A percentile compares a stretch with the other conserved stretches of the same genome.
phyloP scores from a whole-genome alignment of 179 eudicot species.

The Sideroxylon spinosum region DNA sequence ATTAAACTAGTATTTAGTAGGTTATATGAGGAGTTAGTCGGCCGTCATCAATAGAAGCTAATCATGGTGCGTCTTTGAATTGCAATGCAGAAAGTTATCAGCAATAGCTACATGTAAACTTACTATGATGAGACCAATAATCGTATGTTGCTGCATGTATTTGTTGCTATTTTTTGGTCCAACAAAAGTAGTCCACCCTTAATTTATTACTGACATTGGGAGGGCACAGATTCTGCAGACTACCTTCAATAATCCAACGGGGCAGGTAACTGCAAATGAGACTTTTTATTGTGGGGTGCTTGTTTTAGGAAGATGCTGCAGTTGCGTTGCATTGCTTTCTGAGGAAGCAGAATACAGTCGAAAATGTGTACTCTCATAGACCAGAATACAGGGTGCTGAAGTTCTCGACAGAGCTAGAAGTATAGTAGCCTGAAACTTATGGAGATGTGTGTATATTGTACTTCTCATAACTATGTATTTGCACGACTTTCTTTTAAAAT shows the following conservation, averaged over 20 bases:
- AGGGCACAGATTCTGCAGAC: conserved; percentile 4
- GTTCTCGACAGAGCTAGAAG: conserved; percentile 1
- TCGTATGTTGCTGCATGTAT: conserved; percentile 29
- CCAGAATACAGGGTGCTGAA: not conserved
- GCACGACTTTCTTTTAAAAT: not conserved
- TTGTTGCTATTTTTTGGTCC: conserved; percentile 25
- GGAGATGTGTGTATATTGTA: conserved; percentile 18
- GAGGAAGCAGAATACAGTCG: conserved; percentile 1
- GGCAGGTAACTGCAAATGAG: not conserved
- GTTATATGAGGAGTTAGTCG: conserved; percentile 71
- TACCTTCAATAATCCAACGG: not conserved
- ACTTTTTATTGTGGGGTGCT: no score
- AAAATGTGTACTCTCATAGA: conserved; percentile 1
- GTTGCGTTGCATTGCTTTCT: not conserved
- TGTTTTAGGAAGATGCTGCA: not conserved
- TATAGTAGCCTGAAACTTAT: conserved; percentile 8
- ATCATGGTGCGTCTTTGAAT: conserved; percentile 24
- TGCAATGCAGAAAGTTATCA: conserved; percentile 33
- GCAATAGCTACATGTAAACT: conserved; percentile 52
- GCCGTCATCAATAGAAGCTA: conserved; percentile 47
- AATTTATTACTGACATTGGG: not conserved
- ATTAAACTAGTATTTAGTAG: conserved; percentile 84
- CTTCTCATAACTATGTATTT: conserved; percentile 3
- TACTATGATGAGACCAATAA: conserved; percentile 31
- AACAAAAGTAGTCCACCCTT: not conserved